These are phyloP conservation scores for Inonotus obliquus DNA, from an alignment of 1,284 basidiomycete species.

Conservation along the genomic window DNA sequence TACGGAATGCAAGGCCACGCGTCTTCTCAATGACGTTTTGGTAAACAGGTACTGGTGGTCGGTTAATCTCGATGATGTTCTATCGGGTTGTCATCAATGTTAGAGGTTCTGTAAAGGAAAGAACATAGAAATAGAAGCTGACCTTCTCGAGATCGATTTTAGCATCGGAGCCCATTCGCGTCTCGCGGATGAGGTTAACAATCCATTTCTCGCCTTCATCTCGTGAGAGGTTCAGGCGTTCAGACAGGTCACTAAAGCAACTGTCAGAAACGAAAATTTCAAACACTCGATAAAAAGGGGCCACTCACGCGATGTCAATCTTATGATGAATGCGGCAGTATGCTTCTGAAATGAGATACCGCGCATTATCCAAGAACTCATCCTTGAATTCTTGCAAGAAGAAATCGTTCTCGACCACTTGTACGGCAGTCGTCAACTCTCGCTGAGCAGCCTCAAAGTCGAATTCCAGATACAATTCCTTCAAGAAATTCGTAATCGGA, in stretches of 20 bases:
- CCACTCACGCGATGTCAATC: slow-evolving; percentile 86
- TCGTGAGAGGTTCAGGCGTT: slow-evolving; percentile 84
- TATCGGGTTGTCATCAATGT: slow-evolving; percentile 28
- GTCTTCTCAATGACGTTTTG: slow-evolving; percentile 97
- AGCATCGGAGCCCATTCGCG: slow-evolving; percentile 90
- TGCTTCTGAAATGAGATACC: slow-evolving; percentile 93
- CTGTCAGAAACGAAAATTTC: neutral
- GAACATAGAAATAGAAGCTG: slow-evolving; percentile 19
- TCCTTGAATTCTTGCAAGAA: slow-evolving; percentile 89
- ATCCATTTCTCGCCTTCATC: slow-evolving; percentile 99
- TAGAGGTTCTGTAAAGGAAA: slow-evolving; percentile 5
- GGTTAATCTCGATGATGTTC: slow-evolving; percentile 96
- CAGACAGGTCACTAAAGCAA: slow-evolving; percentile 74
- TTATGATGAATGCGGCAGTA: slow-evolving; percentile 97
- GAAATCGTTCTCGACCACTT: slow-evolving; percentile 88
- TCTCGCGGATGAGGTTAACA: slow-evolving; percentile 96
- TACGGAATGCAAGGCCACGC: slow-evolving; percentile 85
- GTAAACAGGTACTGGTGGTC: slow-evolving; percentile 86
- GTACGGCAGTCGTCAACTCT: slow-evolving; percentile 76
- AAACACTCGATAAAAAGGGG: neutral
- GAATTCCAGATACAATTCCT: slow-evolving; percentile 90
- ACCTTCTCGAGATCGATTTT: slow-evolving; percentile 97
- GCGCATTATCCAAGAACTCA: slow-evolving; percentile 93
- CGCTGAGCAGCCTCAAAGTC: slow-evolving; percentile 88
- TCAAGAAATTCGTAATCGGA: slow-evolving; percentile 90